phyloP scores from a whole-genome alignment of 805 yeast species.

The Candida succiphila region DNA sequence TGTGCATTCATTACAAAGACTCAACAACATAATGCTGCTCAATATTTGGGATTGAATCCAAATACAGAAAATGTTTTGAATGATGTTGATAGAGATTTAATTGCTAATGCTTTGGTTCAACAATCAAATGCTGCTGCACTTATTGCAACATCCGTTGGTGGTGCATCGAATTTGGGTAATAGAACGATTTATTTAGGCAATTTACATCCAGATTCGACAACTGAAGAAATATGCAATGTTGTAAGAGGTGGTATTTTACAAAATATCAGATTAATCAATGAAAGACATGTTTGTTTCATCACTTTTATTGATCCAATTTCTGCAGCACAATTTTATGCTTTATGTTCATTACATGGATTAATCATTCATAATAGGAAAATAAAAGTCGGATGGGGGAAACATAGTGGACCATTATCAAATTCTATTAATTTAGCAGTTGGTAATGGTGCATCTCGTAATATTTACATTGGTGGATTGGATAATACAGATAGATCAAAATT shows the following conservation, averaged over 20 bases:
- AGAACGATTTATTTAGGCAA: constrained; percentile 89
- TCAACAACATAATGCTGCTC: constrained; percentile 96
- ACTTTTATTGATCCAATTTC: constrained; percentile 96
- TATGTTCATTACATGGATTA: constrained; percentile 84
- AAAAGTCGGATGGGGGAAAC: constrained; percentile 97
- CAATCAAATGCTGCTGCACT: constrained; percentile 98
- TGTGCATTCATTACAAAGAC: constrained; percentile 92
- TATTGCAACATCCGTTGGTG: constrained; percentile 91
- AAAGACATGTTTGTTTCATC: constrained; percentile 86
- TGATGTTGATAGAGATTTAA: constrained; percentile 41
- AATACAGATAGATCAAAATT: constrained; percentile 19
- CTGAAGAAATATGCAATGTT: constrained; percentile 92
- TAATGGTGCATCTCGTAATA: constrained; percentile 89
- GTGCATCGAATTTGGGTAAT: constrained; percentile 84
- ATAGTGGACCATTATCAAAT: constrained; percentile 83
- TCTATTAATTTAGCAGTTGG: constrained; percentile 84
- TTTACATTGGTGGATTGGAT: constrained; percentile 62
- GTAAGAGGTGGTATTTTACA: constrained; percentile 93
- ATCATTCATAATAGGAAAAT: constrained; percentile 78
- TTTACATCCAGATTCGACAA: constrained; percentile 77
- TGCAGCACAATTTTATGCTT: constrained; percentile 94
- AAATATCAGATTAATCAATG: constrained; percentile 68
- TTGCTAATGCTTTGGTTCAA: constrained; percentile 72
- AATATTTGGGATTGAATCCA: constrained; percentile 83
- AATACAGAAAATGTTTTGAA: constrained; percentile 76